Evolutionary conservation across 768 basidiomycete species (phyloP), one percentile per base, ranked within the genome.

Genomic region (Scleroderma bovista): DNA sequence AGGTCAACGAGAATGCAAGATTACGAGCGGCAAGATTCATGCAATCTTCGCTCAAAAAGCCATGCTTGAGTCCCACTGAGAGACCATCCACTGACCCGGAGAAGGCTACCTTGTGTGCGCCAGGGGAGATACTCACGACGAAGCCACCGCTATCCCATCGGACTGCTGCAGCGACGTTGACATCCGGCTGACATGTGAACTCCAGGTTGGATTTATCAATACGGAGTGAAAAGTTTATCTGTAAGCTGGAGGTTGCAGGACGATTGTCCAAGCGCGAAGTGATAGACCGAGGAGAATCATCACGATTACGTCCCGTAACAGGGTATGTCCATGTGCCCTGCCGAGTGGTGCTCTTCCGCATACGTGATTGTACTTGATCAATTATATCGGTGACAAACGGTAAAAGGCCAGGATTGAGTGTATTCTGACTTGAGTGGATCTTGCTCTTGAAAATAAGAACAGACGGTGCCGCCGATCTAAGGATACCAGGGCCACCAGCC

Each of bases 81-180:
- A 97, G 73, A 1, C 91, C 93, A 16, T 85, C 86, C 10, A 96
- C 82, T 45, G 79, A 81, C 6, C 88, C 88, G 0, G 84, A 83
- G 56, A 96, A 83, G 11, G 82, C 78, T 31, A 88, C 72, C 43
- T 77, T 81, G n/a, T 80, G 75, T 43, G 81, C 80, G 3, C 83
- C 83, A 2, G 93, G 87, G 33, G 84, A 80, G 36, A 91, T 71
- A 57, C 82, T 88, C 47, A 93, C 66, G 44, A 93, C 70, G 60
- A 97, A 93, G 0, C 93, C 93, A 37, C 95, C 95, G 57, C 89
- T 94, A 47, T 95, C 87, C 95, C 95, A 98, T 42, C 89, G 79
- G 31, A 96, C 62, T 2, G 85, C 86, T 13, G 89, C 91, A 37
- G 86, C 76, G n/a, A 96, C 94, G 55, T 94, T 92, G 46, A 93